These are phyloP conservation scores for Trichoderma sp. DNA, from an alignment of 2,329 filamentous ascomycete species.

Conservation along the genomic window DNA sequence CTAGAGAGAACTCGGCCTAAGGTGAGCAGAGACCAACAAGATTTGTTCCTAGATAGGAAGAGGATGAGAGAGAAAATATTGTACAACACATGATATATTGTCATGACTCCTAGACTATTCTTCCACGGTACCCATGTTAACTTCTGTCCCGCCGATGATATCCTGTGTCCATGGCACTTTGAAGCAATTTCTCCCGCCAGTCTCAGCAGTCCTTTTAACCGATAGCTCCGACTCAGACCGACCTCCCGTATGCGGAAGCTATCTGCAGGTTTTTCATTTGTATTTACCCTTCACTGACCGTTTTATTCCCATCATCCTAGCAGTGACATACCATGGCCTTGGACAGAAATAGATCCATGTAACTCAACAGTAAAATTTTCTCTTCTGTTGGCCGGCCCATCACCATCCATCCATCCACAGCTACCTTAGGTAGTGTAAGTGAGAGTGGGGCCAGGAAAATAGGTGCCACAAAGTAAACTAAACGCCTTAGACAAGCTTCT, in stretches of 20 bases:
- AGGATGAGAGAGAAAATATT: not conserved
- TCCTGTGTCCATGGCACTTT: not conserved
- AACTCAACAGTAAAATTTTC: constrained; percentile 1
- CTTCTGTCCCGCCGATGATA: not conserved
- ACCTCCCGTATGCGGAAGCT: not conserved
- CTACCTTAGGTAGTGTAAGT: not conserved
- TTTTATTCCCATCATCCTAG: not conserved
- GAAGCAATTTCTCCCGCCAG: not conserved
- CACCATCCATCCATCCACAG: not conserved
- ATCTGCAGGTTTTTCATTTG: not conserved
- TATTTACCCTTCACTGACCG: not conserved
- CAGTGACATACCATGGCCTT: not conserved
- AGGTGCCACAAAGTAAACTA: constrained; percentile 5
- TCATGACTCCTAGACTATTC: not conserved
- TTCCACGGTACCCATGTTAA: not conserved
- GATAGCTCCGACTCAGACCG: not conserved
- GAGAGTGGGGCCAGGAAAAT: not conserved
- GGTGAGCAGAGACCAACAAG: not conserved
- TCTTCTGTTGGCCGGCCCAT: constrained; percentile 6
- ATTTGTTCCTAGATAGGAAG: not conserved
- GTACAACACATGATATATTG: not conserved
- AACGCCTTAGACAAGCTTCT: not conserved
- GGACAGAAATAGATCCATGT: not conserved
- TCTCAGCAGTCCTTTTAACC: not conserved
- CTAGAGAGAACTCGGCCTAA: not conserved